Evolutionary conservation across 2,329 filamentous ascomycete species (phyloP).

Genomic region (Sphaerulina populicola): DNA sequence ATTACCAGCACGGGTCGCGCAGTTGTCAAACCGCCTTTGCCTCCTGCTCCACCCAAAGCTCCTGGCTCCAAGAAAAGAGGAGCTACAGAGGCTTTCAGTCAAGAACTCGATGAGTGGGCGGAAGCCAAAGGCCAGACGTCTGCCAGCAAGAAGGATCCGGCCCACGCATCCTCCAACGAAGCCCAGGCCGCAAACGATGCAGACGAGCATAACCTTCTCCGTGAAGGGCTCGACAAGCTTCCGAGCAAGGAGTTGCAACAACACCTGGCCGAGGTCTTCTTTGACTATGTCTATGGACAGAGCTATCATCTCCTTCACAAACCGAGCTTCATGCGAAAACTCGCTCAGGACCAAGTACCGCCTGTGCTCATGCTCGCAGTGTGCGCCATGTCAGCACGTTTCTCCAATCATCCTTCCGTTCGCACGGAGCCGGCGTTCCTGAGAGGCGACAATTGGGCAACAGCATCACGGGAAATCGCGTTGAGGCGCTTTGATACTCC

Average conservation of each 20-base stretch:
- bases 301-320: slow-evolving; percentile 92
- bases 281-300: slow-evolving; percentile 91
- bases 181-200: slow-evolving; percentile 38
- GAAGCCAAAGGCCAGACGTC: slow-evolving; percentile 5
- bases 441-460: slow-evolving; percentile 85
- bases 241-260: slow-evolving; percentile 83
- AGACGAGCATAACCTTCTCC: slow-evolving; percentile 68
- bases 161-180: slow-evolving; percentile 3
- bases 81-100: slow-evolving; percentile 78
- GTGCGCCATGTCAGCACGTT: slow-evolving; percentile 89
- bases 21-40: slow-evolving; percentile 71
- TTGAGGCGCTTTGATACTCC: slow-evolving; percentile 84
- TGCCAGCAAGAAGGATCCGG: background rate
- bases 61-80: slow-evolving; percentile 62
- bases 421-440: slow-evolving; percentile 70
- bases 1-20: slow-evolving; percentile 65
- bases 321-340: slow-evolving; percentile 87
- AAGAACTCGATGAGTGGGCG: slow-evolving; percentile 74
- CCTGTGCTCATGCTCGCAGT: slow-evolving; percentile 89
- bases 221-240: slow-evolving; percentile 73
- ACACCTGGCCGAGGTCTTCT: slow-evolving; percentile 88
- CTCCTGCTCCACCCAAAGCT: slow-evolving; percentile 49
- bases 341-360: slow-evolving; percentile 70
- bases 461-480: slow-evolving; percentile 76
- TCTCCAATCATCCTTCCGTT: slow-evolving; percentile 79